A percentile compares a stretch with the other conserved stretches of the same genome.
phyloP scores from a whole-genome alignment of 1,139 yeast genomes.

The Taphrina confusa region DNA sequence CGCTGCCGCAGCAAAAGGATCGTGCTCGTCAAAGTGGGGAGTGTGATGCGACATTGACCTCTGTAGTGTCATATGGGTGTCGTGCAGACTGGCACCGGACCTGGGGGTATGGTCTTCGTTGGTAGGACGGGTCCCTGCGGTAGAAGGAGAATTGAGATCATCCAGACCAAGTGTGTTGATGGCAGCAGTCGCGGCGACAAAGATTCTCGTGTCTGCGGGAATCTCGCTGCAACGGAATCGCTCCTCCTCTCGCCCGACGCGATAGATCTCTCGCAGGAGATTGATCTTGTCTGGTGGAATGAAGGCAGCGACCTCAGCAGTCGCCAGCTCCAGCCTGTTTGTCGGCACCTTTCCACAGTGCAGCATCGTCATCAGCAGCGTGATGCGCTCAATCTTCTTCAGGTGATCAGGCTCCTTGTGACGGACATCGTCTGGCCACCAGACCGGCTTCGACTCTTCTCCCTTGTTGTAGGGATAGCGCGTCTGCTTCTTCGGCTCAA shows the following conservation, averaged over 20 bases:
- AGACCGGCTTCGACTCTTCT: constrained; percentile 55
- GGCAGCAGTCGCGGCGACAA: constrained; percentile 23
- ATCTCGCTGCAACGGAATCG: constrained; percentile 28
- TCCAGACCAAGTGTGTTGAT: constrained; percentile 1
- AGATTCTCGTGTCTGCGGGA: constrained; percentile 17
- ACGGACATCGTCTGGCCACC: constrained; percentile 68
- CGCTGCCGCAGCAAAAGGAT: constrained; percentile 2
- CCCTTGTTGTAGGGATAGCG: constrained; percentile 62
- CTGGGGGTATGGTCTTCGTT: background rate
- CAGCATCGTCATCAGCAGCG: constrained; percentile 53
- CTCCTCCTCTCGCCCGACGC: constrained; percentile 42
- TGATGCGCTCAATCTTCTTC: constrained; percentile 58
- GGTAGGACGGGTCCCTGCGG: background rate
- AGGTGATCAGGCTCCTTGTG: constrained; percentile 74
- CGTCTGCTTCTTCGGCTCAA: constrained; percentile 71
- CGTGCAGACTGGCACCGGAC: background rate
- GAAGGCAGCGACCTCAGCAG: constrained; percentile 38
- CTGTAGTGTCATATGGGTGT: constrained; percentile 2
- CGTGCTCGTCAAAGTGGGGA: constrained; percentile 1
- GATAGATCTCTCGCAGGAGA: constrained; percentile 45
- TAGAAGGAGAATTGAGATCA: constrained; percentile 10
- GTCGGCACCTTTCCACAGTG: constrained; percentile 45
- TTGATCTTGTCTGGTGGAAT: constrained; percentile 40
- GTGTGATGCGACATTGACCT: constrained; percentile 6
- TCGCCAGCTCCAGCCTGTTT: constrained; percentile 43